phyloP scores from a whole-genome alignment of 139 green algal genomes.

The Medakamo hakoo region DNA sequence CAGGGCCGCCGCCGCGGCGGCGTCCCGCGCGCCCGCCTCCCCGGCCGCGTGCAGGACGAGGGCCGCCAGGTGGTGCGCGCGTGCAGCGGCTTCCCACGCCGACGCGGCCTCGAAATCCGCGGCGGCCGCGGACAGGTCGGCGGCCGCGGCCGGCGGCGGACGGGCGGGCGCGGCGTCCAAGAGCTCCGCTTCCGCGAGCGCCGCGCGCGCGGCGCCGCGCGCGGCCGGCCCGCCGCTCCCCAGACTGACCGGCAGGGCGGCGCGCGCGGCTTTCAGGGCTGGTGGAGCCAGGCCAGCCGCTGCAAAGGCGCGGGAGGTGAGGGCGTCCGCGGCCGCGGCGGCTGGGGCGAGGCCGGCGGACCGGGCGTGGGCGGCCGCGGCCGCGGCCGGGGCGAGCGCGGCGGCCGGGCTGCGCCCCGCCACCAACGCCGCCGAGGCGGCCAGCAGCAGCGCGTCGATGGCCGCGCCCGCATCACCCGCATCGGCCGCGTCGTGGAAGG shows the following conservation, averaged over 20 bases:
- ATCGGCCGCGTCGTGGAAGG: background rate
- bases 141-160: no score
- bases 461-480: background rate
- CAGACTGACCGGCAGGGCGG: background rate
- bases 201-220: no score
- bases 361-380: no score
- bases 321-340: no score
- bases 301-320: background rate
- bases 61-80: background rate
- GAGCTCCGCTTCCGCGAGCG: background rate
- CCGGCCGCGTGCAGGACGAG: background rate
- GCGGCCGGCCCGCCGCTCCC: no score
- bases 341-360: background rate
- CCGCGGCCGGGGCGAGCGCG: no score
- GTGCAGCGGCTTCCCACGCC: background rate
- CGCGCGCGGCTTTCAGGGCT: background rate
- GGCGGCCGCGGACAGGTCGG: background rate
- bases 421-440: no score
- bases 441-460: background rate
- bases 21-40: background rate
- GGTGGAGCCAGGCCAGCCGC: background rate
- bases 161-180: no score
- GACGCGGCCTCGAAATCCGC: background rate
- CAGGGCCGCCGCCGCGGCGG: background rate
- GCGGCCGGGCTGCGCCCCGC: no score